Evolutionary conservation across 176 grass and related monocot genomes (phyloP), one percentile per base, ranked within the genome.

Genomic region (Ensete ventricosum): DNA sequence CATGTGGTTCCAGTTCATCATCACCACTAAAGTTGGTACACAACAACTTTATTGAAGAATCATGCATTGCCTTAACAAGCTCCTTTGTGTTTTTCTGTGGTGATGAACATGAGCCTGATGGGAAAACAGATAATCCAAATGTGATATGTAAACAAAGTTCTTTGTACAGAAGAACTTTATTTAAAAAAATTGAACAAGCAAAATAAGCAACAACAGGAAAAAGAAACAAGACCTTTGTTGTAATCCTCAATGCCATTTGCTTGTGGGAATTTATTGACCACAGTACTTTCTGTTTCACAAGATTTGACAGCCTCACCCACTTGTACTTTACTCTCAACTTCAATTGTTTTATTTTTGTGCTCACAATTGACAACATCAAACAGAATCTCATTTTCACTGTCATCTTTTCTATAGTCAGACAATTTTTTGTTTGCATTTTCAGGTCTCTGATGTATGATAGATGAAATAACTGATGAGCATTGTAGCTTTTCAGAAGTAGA

Each of bases 61-160:
- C 24, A 64, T 77, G 75, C n/a, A 65, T 52, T 50, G n/a, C 59
- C 16, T 64, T 77, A 66, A 77, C 60, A 52, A 77, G 49, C 10
- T 24, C 11, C 48, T 77, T 23, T 16, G 52, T 64, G 19, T 58
- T 63, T 53, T 53, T 64, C 60, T 24, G 60, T 9, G 19, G 34
- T 64, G 48, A 58, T 52, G 43, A 77, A 63, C 16, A 50, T 26
- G 75, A 17, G 60, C 75, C 75, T 77, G 50, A 53, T 22, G 50
- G 23, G 12, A 6, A 21, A 63, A 76, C 12, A 73, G 19, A 58
- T 64, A 52, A 76, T 76, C 5, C 19, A 77, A 2, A 64, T 16
- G 43, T 77, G 11, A 22, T 8, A 62, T 43, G 29, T 16, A 66
- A 51, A 76, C 13, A 34, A 76, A 26, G 21, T 21, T 16, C 21